Evolutionary conservation across 805 yeast genomes (phyloP).

Genomic region (Torulaspora delbrueckii): DNA sequence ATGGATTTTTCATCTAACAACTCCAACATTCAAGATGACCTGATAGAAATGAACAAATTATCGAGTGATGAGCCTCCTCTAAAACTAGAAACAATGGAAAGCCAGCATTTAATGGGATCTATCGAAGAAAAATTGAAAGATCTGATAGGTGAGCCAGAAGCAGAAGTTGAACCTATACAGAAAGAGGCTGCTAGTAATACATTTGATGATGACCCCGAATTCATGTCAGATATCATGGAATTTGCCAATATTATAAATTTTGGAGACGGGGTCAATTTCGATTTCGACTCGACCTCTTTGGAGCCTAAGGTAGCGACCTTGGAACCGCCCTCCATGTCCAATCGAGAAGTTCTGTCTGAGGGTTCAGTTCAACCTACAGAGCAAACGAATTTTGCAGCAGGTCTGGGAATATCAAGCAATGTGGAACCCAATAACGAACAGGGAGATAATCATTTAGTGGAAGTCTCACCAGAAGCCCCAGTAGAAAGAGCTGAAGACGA

Average conservation of each 20-base stretch:
- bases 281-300: constrained; percentile 22
- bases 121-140: constrained; percentile 29
- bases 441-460: not conserved
- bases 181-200: not conserved
- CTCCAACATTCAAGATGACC: constrained; percentile 1
- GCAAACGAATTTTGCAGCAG: not conserved
- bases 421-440: not conserved
- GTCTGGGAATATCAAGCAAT: constrained; percentile 4
- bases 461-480: not conserved
- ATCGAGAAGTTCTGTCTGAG: not conserved
- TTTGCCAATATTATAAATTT: constrained; percentile 44
- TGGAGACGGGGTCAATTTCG: constrained; percentile 40
- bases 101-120: constrained; percentile 24
- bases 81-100: not conserved
- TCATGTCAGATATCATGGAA: constrained; percentile 41
- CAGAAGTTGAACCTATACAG: constrained; percentile 7
- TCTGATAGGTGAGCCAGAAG: constrained; percentile 20
- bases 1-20: constrained; percentile 23
- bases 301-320: not conserved
- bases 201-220: constrained; percentile 31
- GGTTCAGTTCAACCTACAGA: not conserved
- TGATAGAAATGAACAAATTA: not conserved
- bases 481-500: constrained; percentile 2
- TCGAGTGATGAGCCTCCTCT: not conserved
- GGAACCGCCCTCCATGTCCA: not conserved